A percentile compares a stretch with the other conserved stretches of the same genome.
Conservation (phyloP, 1,139 yeast genomes). For the Suhomyces yuchorum region DNA sequence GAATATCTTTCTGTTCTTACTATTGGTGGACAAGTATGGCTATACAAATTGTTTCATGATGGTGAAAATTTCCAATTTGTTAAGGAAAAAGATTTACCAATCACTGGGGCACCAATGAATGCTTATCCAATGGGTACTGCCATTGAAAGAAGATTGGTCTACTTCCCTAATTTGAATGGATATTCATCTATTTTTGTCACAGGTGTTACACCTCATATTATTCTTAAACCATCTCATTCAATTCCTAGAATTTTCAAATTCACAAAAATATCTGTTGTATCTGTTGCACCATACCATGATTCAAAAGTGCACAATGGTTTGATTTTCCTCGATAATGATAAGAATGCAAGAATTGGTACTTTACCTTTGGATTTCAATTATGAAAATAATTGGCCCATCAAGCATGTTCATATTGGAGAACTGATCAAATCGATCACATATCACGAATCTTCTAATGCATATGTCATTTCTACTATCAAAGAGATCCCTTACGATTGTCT, state of each 20-base stretch:
- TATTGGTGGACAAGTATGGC: conserved; percentile 73
- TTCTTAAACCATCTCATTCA: conserved; percentile 65
- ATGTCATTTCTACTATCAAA: conserved; percentile 62
- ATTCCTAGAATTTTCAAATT: conserved; percentile 70
- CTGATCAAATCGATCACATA: conserved; percentile 72
- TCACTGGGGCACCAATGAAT: conserved; percentile 78
- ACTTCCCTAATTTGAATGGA: conserved; percentile 60
- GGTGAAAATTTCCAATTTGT: conserved; percentile 51
- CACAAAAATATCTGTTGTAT: conserved; percentile 62
- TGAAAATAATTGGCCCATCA: conserved; percentile 66
- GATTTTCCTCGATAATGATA: conserved; percentile 70
- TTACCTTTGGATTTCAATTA: conserved; percentile 56
- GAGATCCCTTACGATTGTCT: conserved; percentile 64
- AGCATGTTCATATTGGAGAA: conserved; percentile 54
- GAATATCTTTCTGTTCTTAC: conserved; percentile 74
- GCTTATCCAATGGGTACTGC: conserved; percentile 70
- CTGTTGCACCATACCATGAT: conserved; percentile 57
- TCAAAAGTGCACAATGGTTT: conserved; percentile 51
- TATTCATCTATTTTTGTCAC: conserved; percentile 67
- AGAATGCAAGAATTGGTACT: conserved; percentile 71
- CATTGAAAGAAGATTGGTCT: conserved; percentile 68
- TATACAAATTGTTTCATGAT: conserved; percentile 62
- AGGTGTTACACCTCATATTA: conserved; percentile 72
- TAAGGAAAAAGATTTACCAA: conserved; percentile 49
- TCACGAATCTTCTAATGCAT: conserved; percentile 69